Base-by-base conservation (phyloP, 202 grass and related monocot genomes). In the Zoysia matrella region DNA sequence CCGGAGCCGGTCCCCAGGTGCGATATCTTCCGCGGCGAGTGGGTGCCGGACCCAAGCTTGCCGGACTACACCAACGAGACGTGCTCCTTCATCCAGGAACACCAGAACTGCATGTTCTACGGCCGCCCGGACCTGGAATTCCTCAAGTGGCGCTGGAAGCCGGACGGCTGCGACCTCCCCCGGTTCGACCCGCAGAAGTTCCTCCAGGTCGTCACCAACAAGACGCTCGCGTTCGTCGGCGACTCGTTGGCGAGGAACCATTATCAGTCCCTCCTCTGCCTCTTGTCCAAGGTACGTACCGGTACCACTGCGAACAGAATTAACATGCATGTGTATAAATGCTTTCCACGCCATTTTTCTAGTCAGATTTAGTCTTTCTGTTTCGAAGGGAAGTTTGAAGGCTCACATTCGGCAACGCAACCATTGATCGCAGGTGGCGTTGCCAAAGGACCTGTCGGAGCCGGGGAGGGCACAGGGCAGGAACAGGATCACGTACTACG, bases 11-110 rank as follows among this genome's bases (percentile, higher is more conserved):
- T 60, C 7, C 55, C 54, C 71, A 80, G 45, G 45, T 95, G 93
- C 71, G 82, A 95, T 62, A 73, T 90, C 79, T 89, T 80, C 75
- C 86, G 71, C 7, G 92, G 92, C 45, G 86, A 85, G 69, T 94
- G 92, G 92, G 84, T 88, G 43, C 82, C 75, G 30, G 87, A 84
- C 22, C 58, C 75, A 13, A 67, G 65, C 53, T 47, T 66, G 65
- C 80, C 84, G 69, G 71, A 82, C 47, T 94, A 94, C 86, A 91
- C 86, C 74, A 94, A 91, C 83, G 45, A 54, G 75, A 36, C 30
- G 30, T 36, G 30, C 30, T 36, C 30, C 30, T 36, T 36, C 30
- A 36, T 36, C 30, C 30, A 36, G 30, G 30, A 36, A 36, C 30
- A 36, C 30, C 30, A 36, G 30, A 36, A 36, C 30, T 36, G 30